Evolutionary conservation across 2,329 filamentous ascomycete genomes (phyloP), one percentile per base, ranked within the genome.

Genomic region (Epichloe scottii): DNA sequence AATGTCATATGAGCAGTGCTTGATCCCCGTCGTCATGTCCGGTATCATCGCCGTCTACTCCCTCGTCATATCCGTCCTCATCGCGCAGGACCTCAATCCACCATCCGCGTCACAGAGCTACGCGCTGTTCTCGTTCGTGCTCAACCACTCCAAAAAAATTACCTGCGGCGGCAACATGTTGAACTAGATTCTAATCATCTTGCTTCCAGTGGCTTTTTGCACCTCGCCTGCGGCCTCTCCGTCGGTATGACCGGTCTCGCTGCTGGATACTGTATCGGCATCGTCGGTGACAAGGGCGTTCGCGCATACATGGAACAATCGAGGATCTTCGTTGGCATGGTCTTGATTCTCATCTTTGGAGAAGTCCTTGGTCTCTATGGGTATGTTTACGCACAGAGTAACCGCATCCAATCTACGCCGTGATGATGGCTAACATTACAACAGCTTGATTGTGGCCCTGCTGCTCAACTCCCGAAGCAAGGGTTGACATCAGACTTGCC

Each of bases 1-100:
- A 12, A 30, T 6, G 30, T 12, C 33, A 3, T 19, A 19, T 17
- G 7, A 7, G 21, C 60, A 89, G 86, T 90, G 85, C 52, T 74
- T 91, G 49, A 90, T 91, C 59, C 87, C 87, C 56, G 87, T 93
- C 58, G 84, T 98, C 75, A 98, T 98, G 93, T 95, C 93, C 61
- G 93, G 93, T 81, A 98, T 98, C 66, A 89, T 98, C 63, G 93
- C 93, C 53, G 93, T 98, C 59, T 98, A 98, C 73, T 88, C 90
- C 48, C 86, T 98, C 60, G 93, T 98, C 63, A 90, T 98, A 60
- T 87, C 91, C 17, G 93, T 98, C 63, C 81, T 98, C 59, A 98
- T 98, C 67, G 88, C 89, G 51, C 85, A 89, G 69, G 89, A 95
- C 67, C 82, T 97, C 67, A 78, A 77, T 47, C 87, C 89, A 30